phyloP scores from a whole-genome alignment of 2,329 filamentous ascomycete species.

The Diaporthe longicolla region DNA sequence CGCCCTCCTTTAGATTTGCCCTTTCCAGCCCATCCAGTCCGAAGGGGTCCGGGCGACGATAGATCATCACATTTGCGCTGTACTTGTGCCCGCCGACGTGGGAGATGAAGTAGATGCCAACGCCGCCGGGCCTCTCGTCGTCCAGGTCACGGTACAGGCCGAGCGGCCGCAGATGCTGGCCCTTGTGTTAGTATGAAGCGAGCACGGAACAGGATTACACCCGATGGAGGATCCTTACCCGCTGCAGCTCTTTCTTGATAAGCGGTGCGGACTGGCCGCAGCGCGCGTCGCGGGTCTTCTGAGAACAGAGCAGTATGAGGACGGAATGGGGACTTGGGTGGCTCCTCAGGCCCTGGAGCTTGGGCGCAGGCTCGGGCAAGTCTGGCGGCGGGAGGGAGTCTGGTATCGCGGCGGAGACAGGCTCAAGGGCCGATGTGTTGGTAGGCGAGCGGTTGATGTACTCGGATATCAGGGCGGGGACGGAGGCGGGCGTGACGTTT shows the following conservation, averaged over 20 bases:
- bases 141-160: constrained; percentile 89
- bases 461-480: constrained; percentile 77
- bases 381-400: constrained; percentile 48
- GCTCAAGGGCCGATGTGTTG: constrained; percentile 74
- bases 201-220: neutral
- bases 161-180: constrained; percentile 81
- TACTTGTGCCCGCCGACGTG: constrained; percentile 99
- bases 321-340: constrained; percentile 85
- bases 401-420: constrained; percentile 53
- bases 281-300: constrained; percentile 92
- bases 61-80: constrained; percentile 93
- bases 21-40: constrained; percentile 63
- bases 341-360: constrained; percentile 55
- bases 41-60: constrained; percentile 76
- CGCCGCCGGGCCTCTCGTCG: constrained; percentile 90
- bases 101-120: constrained; percentile 96
- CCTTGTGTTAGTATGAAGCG: constrained; percentile 1
- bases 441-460: constrained; percentile 82
- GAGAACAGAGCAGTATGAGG: constrained; percentile 93
- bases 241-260: constrained; percentile 88
- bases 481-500: constrained; percentile 82
- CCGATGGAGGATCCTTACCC: constrained; percentile 51
- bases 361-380: constrained; percentile 48
- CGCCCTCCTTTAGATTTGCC: constrained; percentile 48
- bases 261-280: constrained; percentile 95